Evolutionary conservation across 108 stramenopile species (phyloP).

Genomic region (Asterionellopsis glacialis): DNA sequence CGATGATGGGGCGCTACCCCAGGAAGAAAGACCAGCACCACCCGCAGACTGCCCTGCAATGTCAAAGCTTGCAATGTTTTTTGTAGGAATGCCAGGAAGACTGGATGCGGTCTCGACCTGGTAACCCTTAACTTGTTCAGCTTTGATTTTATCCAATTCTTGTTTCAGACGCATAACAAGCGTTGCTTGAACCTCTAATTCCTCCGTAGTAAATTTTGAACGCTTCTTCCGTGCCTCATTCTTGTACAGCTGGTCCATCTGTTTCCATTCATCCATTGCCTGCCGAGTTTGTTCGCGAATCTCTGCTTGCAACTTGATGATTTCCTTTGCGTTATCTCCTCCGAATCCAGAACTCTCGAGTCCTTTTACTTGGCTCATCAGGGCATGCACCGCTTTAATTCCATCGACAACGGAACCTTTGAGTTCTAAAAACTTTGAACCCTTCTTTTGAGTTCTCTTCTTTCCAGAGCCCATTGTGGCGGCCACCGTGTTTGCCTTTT

Average conservation of each 20-base stretch:
- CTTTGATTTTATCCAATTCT: conserved; percentile 84
- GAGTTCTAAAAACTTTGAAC: conserved; percentile 76
- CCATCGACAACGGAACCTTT: conserved; percentile 69
- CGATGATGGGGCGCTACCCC: conserved; percentile 16
- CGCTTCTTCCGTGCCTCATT: conserved; percentile 83
- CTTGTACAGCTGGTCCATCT: conserved; percentile 77
- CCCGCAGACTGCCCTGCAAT: conserved; percentile 9
- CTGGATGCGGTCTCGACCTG: no score
- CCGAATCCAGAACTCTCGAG: conserved; percentile 39
- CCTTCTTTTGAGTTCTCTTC: conserved; percentile 70
- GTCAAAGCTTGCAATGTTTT: conserved; percentile 27
- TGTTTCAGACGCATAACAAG: conserved; percentile 66
- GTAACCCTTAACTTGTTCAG: conserved; percentile 61
- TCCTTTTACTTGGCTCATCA: conserved; percentile 55
- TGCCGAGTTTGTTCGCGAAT: conserved; percentile 72
- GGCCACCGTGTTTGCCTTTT: conserved; percentile 58
- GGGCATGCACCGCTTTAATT: conserved; percentile 46
- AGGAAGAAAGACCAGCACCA: conserved; percentile 9
- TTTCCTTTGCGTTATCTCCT: conserved; percentile 73
- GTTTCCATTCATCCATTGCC: conserved; percentile 78
- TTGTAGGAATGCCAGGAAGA: not conserved
- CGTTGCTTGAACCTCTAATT: conserved; percentile 76
- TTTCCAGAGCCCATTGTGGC: conserved; percentile 55
- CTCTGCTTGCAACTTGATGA: conserved; percentile 74
- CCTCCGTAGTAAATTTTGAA: conserved; percentile 80